Percentiles rank a stretch among this genome's conserved stretches.
Conservation (phyloP, 441 rosid species). For the Croton laevigatus region DNA sequence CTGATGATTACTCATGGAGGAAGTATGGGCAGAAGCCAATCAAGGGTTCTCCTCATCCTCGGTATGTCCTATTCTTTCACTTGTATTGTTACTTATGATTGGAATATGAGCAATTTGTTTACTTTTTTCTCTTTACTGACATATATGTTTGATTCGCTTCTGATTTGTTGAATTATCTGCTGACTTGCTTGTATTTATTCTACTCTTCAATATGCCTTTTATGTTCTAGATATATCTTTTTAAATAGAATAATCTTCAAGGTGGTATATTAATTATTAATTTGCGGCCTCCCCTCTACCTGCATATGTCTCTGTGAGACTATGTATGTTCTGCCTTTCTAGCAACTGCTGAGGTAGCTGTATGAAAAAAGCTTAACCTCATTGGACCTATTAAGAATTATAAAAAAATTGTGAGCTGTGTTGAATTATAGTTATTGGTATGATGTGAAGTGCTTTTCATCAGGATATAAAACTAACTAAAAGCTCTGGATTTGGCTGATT, state of each 20-base stretch:
- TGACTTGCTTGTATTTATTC: not conserved
- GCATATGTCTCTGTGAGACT: not conserved
- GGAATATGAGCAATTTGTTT: not conserved
- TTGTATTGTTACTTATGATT: slow-evolving; percentile 5
- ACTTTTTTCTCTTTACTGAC: not conserved
- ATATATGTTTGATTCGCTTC: not conserved
- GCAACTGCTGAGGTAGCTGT: not conserved
- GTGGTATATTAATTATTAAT: slow-evolving; percentile 6
- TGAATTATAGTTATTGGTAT: not conserved
- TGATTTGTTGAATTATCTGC: not conserved
- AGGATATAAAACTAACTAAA: not conserved
- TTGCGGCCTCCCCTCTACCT: not conserved
- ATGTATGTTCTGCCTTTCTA: not conserved
- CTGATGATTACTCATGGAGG: slow-evolving; percentile 84
- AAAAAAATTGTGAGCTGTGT: too few relatives aligned
- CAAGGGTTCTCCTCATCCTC: slow-evolving; percentile 86
- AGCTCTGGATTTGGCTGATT: not conserved
- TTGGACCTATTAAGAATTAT: too few relatives aligned
- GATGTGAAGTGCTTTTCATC: not conserved
- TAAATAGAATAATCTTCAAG: not conserved
- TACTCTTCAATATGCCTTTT: not conserved
- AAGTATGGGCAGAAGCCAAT: slow-evolving; percentile 84
- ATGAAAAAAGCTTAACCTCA: not conserved
- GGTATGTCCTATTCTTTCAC: slow-evolving; percentile 35
- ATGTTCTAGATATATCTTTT: not conserved